phyloP scores from a whole-genome alignment of 176 grass and related monocot genomes.

The Triticum aestivum region IWGSC_CS_RefSeq_v2.1 NC_057812.1:182171754-182172253 shows the following conservation, averaged over 20 bases:
- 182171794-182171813: conserved; percentile 66
- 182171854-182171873: conserved; percentile 87
- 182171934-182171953: conserved; percentile 83
- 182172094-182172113: conserved; percentile 73
- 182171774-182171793: conserved; percentile 90
- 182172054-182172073: conserved; percentile 48
- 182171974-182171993: conserved; percentile 99
- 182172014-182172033: conserved; percentile 87
- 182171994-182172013: conserved; percentile 88
- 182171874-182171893: conserved; percentile 76
- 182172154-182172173: conserved; percentile 70
- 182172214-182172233: conserved; percentile 82
- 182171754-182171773: conserved; percentile 79
- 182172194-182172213: conserved; percentile 79
- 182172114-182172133: conserved; percentile 85
- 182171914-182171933: conserved; percentile 70
- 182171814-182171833: conserved; percentile 93
- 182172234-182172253: conserved; percentile 38
- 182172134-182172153: conserved; percentile 81
- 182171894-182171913: conserved; percentile 76
- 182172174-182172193: conserved; percentile 82
- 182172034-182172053: conserved; percentile 57
- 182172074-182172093: conserved; percentile 66
- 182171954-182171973: conserved; percentile 85
- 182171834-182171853: conserved; percentile 77